Evolutionary conservation across 495 filamentous ascomycete genomes (phyloP).

Genomic region (Aspergillus sparsus): DNA sequence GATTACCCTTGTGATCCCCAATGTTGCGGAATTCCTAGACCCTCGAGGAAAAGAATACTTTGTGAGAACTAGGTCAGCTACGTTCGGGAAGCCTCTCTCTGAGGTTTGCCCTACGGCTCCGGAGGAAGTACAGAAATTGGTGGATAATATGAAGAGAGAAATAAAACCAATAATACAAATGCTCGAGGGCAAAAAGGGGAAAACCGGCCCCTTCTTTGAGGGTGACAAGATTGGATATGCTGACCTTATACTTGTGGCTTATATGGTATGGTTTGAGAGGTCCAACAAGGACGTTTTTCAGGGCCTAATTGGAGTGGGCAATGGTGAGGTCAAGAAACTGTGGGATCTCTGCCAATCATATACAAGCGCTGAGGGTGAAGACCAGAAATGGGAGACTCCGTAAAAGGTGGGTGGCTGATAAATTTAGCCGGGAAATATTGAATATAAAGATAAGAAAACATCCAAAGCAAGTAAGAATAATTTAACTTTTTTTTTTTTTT

Average conservation of each 20-base stretch:
- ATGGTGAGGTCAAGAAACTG: conserved; percentile 22
- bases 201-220: conserved; percentile 28
- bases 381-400: conserved; percentile 24
- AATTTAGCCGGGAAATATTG: no score
- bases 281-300: conserved; percentile 18
- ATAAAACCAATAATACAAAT: conserved; percentile 21
- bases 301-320: conserved; percentile 19
- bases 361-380: conserved; percentile 26
- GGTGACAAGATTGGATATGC: conserved; percentile 26
- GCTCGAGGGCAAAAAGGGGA: conserved; percentile 23
- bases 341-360: conserved; percentile 24
- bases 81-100: conserved; percentile 34
- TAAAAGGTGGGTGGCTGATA: conserved; percentile 5
- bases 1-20: conserved; percentile 13
- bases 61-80: conserved; percentile 29
- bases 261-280: conserved; percentile 22
- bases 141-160: conserved; percentile 16
- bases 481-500: conserved; percentile 12
- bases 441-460: no score
- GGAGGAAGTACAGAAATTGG: conserved; percentile 7
- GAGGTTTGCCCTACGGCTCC: conserved; percentile 30
- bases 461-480: conserved; percentile 1
- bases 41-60: conserved; percentile 36
- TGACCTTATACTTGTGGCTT: conserved; percentile 23
- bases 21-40: conserved; percentile 30